A percentile compares a stretch with the other conserved stretches of the same genome.
These are phyloP conservation scores for Candida ulmi DNA, from an alignment of 805 yeast genomes.

Conservation along the genomic window DNA sequence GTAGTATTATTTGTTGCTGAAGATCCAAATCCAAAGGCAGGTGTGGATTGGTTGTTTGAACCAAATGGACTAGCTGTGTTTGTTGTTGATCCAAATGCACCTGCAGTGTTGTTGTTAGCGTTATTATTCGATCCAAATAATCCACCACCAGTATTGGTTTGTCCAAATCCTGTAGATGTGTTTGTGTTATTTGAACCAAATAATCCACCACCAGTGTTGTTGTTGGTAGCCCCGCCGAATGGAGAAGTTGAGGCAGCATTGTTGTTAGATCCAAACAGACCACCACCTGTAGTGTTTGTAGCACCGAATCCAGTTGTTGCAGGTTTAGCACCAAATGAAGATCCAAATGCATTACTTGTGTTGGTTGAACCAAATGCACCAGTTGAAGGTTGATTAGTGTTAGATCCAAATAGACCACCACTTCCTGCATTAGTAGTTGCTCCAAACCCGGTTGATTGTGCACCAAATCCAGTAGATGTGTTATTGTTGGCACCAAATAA, in stretches of 20 bases:
- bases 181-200: conserved; percentile 32
- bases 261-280: conserved; percentile 19
- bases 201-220: conserved; percentile 33
- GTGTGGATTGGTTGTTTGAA: conserved; percentile 14
- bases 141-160: conserved; percentile 13
- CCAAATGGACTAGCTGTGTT: conserved; percentile 24
- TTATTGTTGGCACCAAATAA: conserved; percentile 16
- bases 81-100: conserved; percentile 25
- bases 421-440: conserved; percentile 3
- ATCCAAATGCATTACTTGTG: conserved; percentile 18
- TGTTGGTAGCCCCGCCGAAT: conserved; percentile 40
- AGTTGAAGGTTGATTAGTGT: conserved; percentile 17
- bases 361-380: conserved; percentile 19
- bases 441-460: conserved; percentile 5
- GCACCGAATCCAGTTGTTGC: conserved; percentile 26
- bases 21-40: conserved; percentile 27
- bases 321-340: conserved; percentile 25
- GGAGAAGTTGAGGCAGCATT: conserved; percentile 20
- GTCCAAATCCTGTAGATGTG: conserved; percentile 29
- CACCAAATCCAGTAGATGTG: conserved; percentile 20
- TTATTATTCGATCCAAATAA: conserved; percentile 10
- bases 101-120: conserved; percentile 11
- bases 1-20: conserved; percentile 3
- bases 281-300: conserved; percentile 13
- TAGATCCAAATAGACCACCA: conserved; percentile 27